Conservation (phyloP, 2,329 filamentous ascomycete genomes). For the Stromatinia cepivora region DNA sequence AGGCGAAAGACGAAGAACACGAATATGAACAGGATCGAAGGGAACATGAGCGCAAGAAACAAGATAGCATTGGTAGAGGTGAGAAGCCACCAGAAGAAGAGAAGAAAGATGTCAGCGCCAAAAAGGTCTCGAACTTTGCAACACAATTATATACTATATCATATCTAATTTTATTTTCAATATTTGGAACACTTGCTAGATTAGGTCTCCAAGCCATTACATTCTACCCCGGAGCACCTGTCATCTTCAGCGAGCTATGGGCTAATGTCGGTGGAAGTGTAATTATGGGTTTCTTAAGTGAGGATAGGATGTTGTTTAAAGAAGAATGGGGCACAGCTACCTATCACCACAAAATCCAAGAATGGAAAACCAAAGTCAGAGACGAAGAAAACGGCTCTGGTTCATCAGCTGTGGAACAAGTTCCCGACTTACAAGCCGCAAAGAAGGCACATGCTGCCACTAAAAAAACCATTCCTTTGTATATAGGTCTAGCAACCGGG, state of each 20-base stretch:
- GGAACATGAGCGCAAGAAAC: conserved; percentile 17
- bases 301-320: conserved; percentile 75
- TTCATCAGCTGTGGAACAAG: conserved; percentile 17
- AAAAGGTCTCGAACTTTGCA: conserved; percentile 49
- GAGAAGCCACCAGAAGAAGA: conserved; percentile 24
- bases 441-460: conserved; percentile 59
- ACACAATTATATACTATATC: conserved; percentile 72
- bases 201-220: conserved; percentile 79
- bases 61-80: conserved; percentile 16
- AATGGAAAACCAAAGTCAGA: conserved; percentile 40
- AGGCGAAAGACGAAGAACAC: conserved; percentile 32
- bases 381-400: conserved; percentile 44
- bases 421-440: conserved; percentile 46
- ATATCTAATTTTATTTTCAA: conserved; percentile 81
- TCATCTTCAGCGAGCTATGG: conserved; percentile 77
- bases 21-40: conserved; percentile 28
- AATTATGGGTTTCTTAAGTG: conserved; percentile 80
- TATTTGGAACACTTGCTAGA: conserved; percentile 80
- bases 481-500: conserved; percentile 81
- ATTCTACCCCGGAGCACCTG: conserved; percentile 73
- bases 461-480: conserved; percentile 87
- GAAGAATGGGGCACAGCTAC: conserved; percentile 59
- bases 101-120: conserved; percentile 21
- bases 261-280: conserved; percentile 81
- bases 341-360: conserved; percentile 43